Evolutionary conservation across 225 moss, liverwort and hornwort species (phyloP).

Genomic region (Asterella californica): DNA sequence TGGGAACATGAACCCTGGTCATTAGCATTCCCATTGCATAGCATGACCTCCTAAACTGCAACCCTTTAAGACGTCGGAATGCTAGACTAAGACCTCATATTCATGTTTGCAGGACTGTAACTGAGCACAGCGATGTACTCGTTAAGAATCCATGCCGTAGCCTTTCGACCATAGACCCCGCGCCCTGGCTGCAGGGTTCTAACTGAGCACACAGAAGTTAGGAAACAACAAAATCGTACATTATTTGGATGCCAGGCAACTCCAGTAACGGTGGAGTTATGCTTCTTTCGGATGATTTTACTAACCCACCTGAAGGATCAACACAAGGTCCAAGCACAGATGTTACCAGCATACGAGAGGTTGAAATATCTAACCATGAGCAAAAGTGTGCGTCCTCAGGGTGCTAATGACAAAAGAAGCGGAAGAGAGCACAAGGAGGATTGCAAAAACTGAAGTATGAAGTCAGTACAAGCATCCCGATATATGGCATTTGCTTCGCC

Average conservation of each 20-base stretch:
- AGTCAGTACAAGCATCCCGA: background rate
- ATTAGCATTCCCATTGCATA: background rate
- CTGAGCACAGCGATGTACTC: too few species aligned
- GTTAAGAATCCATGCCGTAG: too few species aligned
- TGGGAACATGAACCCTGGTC: background rate
- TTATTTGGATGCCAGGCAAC: slow-evolving; percentile 99
- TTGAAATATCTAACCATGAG: background rate
- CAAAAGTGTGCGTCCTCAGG: background rate
- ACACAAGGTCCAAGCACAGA: slow-evolving; percentile 4
- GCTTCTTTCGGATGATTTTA: slow-evolving; percentile 95
- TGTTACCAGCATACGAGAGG: background rate
- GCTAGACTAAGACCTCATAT: background rate
- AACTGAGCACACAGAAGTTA: background rate
- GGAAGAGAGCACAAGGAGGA: background rate
- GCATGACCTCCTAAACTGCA: background rate
- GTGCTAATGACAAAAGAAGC: background rate
- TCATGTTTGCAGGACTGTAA: background rate
- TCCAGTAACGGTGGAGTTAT: slow-evolving; percentile 83
- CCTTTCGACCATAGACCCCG: too few species aligned
- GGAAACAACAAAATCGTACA: slow-evolving; percentile 38
- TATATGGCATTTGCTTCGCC: background rate
- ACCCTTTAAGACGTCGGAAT: background rate
- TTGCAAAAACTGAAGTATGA: background rate
- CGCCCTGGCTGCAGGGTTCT: too few species aligned
- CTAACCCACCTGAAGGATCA: slow-evolving; percentile 82